phyloP scores from a whole-genome alignment of 768 basidiomycete species.

The Tulasnella sp. region DNA sequence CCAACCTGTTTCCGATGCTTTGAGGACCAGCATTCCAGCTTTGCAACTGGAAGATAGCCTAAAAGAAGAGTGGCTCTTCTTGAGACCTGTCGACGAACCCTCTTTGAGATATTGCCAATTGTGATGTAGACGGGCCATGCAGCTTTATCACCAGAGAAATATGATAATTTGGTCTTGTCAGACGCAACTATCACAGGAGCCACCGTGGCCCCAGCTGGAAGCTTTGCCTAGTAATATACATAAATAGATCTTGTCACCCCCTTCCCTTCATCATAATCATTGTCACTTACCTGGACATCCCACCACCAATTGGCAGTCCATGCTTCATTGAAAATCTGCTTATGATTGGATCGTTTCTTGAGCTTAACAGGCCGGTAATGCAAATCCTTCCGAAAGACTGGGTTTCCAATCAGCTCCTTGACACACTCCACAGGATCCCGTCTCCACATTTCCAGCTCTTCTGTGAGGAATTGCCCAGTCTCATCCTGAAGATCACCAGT shows the following conservation, averaged over 20 bases:
- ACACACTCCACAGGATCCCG: slow-evolving; percentile 23
- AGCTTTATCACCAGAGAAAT: slow-evolving; percentile 30
- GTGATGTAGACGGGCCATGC: slow-evolving; percentile 38
- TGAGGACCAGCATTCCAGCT: slow-evolving; percentile 20
- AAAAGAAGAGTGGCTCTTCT: slow-evolving; percentile 27
- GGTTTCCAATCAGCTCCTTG: slow-evolving; percentile 22
- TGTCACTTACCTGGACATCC: slow-evolving; percentile 1
- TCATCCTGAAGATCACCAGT: background rate
- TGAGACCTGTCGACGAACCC: slow-evolving; percentile 29
- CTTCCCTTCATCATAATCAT: background rate
- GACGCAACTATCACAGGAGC: slow-evolving; percentile 37
- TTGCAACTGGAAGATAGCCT: slow-evolving; percentile 30
- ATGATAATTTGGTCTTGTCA: slow-evolving; percentile 33
- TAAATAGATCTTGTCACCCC: too few relatives aligned
- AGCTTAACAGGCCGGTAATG: slow-evolving; percentile 24
- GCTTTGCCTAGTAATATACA: background rate
- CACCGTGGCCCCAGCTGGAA: slow-evolving; percentile 23
- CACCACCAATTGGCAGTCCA: slow-evolving; percentile 13
- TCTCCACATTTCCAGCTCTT: slow-evolving; percentile 21
- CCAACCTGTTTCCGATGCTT: background rate
- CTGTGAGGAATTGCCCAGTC: background rate
- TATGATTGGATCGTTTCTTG: slow-evolving; percentile 16
- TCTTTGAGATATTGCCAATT: slow-evolving; percentile 33
- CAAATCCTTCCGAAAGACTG: slow-evolving; percentile 23
- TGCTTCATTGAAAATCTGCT: slow-evolving; percentile 20